Conservation (phyloP, 805 yeast genomes). For the Yamadazyma phyllophila region DNA sequence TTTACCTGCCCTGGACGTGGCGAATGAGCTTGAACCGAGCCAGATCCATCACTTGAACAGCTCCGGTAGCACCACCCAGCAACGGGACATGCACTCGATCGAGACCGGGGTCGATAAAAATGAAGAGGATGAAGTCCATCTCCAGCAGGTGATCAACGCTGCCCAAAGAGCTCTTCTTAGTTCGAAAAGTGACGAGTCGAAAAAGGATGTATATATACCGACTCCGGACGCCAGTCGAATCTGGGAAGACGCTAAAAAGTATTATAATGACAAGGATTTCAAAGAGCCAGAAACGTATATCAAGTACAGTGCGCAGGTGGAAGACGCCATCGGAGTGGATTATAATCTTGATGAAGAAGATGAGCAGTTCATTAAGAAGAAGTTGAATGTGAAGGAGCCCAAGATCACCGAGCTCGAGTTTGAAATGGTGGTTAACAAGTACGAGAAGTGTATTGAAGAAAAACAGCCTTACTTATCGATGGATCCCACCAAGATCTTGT, state of each 20-base stretch:
- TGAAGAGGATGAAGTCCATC: conserved; percentile 95
- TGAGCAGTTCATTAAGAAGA: conserved; percentile 56
- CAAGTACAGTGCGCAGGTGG: conserved; percentile 91
- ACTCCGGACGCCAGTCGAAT: conserved; percentile 90
- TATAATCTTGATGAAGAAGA: conserved; percentile 92
- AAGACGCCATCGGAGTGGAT: conserved; percentile 82
- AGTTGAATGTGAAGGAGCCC: conserved; percentile 33
- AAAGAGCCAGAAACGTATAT: conserved; percentile 76
- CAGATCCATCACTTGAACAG: conserved; percentile 40
- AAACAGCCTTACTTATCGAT: conserved; percentile 85
- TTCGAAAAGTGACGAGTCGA: conserved; percentile 28
- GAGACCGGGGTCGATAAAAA: conserved; percentile 98
- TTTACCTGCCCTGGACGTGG: conserved; percentile 67
- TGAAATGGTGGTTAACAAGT: conserved; percentile 69
- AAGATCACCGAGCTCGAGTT: conserved; percentile 78
- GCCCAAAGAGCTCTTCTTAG: conserved; percentile 59
- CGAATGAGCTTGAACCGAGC: conserved; percentile 40
- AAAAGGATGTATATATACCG: conserved; percentile 72
- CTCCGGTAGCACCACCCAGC: conserved; percentile 57
- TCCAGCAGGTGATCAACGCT: conserved; percentile 86
- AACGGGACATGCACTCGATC: conserved; percentile 81
- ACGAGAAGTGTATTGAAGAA: conserved; percentile 72
- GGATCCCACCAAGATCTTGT: conserved; percentile 75
- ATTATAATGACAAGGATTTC: conserved; percentile 62
- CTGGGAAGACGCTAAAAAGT: conserved; percentile 76